These are phyloP conservation scores for Cucumis sativus DNA, from an alignment of 306 rosid species.

Conservation along the genomic window DNA sequence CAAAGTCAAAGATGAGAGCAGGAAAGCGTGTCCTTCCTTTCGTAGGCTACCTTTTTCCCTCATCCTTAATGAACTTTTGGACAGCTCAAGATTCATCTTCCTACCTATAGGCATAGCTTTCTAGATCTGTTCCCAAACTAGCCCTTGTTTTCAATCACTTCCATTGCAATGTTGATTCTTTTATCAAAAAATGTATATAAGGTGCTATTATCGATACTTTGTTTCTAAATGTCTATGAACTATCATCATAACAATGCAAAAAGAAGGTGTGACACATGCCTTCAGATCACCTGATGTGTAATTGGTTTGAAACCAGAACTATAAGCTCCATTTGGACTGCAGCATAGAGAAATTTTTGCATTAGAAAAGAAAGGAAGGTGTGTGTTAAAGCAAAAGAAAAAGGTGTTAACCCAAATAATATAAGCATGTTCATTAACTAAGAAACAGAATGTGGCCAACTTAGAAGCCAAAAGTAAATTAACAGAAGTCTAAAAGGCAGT, in stretches of 20 bases:
- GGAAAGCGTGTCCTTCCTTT: too few species aligned
- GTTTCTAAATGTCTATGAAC: not conserved
- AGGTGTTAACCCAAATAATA: not conserved
- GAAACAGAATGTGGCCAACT: not conserved
- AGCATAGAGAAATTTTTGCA: constrained; percentile 2
- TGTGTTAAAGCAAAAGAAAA: not conserved
- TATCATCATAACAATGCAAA: not conserved
- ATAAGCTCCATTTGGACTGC: constrained; percentile 95
- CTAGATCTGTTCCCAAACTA: too few species aligned
- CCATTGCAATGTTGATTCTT: not conserved
- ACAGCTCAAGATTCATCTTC: too few species aligned
- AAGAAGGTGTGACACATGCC: constrained; percentile 26
- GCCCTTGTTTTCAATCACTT: not conserved
- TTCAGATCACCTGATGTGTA: constrained; percentile 93
- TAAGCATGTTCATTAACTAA: not conserved
- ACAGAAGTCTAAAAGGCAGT: not conserved
- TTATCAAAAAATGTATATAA: not conserved
- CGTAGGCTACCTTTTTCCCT: too few species aligned
- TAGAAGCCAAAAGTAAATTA: not conserved
- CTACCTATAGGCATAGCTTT: too few species aligned
- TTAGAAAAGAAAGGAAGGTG: not conserved
- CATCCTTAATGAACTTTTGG: too few species aligned
- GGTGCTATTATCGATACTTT: not conserved
- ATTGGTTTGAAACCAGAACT: constrained; percentile 94
- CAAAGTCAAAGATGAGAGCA: too few species aligned